Base-by-base conservation (phyloP, 306 rosid species). In the Styphnolobium japonicum region DNA sequence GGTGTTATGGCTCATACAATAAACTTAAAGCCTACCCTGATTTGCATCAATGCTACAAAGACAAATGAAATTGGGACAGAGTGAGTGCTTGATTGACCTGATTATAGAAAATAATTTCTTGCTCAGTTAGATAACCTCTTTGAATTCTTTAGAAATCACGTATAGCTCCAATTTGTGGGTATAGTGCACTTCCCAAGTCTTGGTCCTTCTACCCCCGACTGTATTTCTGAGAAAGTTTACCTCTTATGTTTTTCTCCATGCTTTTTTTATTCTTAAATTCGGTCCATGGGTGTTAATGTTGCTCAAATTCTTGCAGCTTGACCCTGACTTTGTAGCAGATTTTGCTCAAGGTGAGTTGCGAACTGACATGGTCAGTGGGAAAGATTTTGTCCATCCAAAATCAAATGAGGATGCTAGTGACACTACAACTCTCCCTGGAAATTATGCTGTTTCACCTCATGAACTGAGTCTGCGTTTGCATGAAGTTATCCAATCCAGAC, bases 401-500 rank as follows among this genome's bases (percentile, higher is more conserved):
- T 76, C 83, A 27, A 77, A 81, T 21, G 86, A 75, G 42, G 90
- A 81, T 71, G 76, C 40, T 14, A 52, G 73, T 19, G 84, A 82
- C 42, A 15, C 81, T 12, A 80, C 84, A n/a, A 42, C 39, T 53
- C 67, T 83, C 67, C 84, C 85, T 18, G 87, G 76, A 25, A 85
- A 90, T 83, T 87, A 85, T 83, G 90, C 90, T 31, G 96, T 94
- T 73, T 89, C 93, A n/a, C 92, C 98, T 12, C 76, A 77, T 64
- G 93, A 89, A 85, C 87, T 94, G 66, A 89, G 83, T 63, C 42
- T 94, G 73, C 89, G 90, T 21, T 84, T 94, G 76, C 97, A 94
- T 23, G 91, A 89, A 81, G 85, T 94, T 56, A 86, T 92, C 56
- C 90, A 92, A 86, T 86, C 88, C 23, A 86, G 94, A 43, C 94